Evolutionary conservation across 108 stramenopile species (phyloP), one percentile per base, ranked within the genome.

Genomic region (Heterococcus sp.): DNA sequence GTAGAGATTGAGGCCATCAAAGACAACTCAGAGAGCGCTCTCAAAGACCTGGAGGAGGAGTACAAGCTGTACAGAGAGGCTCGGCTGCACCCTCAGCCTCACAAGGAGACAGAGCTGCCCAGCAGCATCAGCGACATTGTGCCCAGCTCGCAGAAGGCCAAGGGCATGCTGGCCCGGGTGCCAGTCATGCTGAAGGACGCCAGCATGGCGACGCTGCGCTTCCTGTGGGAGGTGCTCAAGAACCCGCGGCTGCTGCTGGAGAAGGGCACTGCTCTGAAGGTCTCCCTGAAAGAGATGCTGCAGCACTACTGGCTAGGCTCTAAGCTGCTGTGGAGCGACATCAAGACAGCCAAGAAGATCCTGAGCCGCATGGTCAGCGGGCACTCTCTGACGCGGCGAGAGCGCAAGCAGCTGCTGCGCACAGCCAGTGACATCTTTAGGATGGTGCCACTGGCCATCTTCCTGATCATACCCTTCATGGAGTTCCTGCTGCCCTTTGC

Each of bases 401-500:
- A 99, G 89, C 88, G 98, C 8, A 94, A 94, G 77, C 98, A 97
- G 85, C 84, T 99, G 58, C 87, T 97, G 0, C 86, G 98, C 69
- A 99, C 98, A 8, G 92, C 94, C 14, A 88, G 93, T 0, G 98
- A 99, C 87, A 79, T 99, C 36, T 95, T 97, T 83, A 95, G 98
- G 39, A 83, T 99, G 67, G 95, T 97, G 32, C 98, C 98, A 11
- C 92, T 99, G 65, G 87, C 86, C 78, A 69, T 82, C 78, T 98
- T 98, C 82, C 85, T 97, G 38, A 38, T 99, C 58, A 94, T 99
- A n/a, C 98, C 98, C 2, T 94, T 96, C 73, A 94, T 96, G 93
- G 98, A 99, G 87, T 94, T 98, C 74, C 93, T 95, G 14, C 86
- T 99, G 32, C 98, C 98, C 2, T 91, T 99, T 87, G 96, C 95